Conservation (phyloP, 75 land plant species). For the Cunninghamia lanceolata region DNA sequence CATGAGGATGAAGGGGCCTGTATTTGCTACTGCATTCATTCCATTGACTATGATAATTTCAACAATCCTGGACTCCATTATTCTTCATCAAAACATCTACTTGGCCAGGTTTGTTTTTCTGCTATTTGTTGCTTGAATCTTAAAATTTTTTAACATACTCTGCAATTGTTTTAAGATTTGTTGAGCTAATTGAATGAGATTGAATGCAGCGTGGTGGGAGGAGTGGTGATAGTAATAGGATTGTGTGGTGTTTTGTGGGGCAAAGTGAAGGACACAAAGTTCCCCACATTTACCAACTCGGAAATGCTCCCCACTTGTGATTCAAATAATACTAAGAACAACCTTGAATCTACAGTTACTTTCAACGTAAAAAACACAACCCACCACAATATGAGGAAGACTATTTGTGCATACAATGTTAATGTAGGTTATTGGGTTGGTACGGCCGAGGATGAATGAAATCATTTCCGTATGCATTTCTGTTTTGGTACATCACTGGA, state of each 20-base stretch:
- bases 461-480: too few relatives aligned
- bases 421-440: too few relatives aligned
- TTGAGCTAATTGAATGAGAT: too few relatives aligned
- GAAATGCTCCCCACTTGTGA: not conserved
- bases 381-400: too few relatives aligned
- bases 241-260: conserved; percentile 4
- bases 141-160: not conserved
- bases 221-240: not conserved
- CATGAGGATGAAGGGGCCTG: conserved; percentile 48
- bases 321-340: not conserved
- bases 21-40: conserved; percentile 59
- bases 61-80: conserved; percentile 37
- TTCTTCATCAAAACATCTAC: conserved; percentile 44
- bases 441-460: too few relatives aligned
- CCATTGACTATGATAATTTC: conserved; percentile 61
- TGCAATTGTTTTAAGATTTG: not conserved
- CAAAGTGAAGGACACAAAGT: not conserved
- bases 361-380: too few relatives aligned
- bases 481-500: too few relatives aligned
- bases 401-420: too few relatives aligned
- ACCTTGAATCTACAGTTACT: not conserved
- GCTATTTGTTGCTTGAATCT: not conserved
- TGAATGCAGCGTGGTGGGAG: not conserved
- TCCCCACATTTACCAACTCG: not conserved
- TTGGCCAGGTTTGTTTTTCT: conserved; percentile 47